Evolutionary conservation across 306 rosid genomes (phyloP), one percentile per base, ranked within the genome.

Genomic region (Vicia villosa): DNA sequence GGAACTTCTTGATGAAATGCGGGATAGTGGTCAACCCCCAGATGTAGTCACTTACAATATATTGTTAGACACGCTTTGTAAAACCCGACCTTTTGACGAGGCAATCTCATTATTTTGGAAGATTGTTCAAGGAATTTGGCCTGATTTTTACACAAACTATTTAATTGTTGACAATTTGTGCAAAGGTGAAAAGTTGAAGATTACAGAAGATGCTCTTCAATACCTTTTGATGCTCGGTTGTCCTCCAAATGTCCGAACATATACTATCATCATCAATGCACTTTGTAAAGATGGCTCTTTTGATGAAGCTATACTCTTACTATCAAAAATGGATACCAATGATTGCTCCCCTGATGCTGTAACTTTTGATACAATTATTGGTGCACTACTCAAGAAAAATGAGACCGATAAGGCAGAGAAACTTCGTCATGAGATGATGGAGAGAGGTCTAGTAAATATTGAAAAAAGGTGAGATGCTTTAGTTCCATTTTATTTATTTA

Each of bases 31-130:
- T n/a, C 83, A 55, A 56, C 26, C 50, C 10, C 79, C 83, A 8
- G 79, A 79, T 63, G 40, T 74, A 36, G 50, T 74, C 41, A 79
- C 83, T 74, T 79, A 28, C 58, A 79, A 74, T 57, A 74, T 79
- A 34, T 47, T 79, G 57, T 57, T 79, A 63, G 79, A 79, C 24
- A n/a, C 63, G 2, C 74, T 79, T 22, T 74, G 76, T 70, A 79
- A 79, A 79, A 69, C 51, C 64, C 69, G 10, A 8, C 63, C 21
- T 54, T 63, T 62, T 69, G 83, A 74, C 24, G 37, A 16, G 73
- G 79, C 79, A 54, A 68, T 74, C 70, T 66, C 84, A 49, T 67
- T 60, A 57, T 75, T 75, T 76, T 68, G 12, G 14, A 66, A 71
- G 32, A 21, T 76, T 41, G 71, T 60, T 46, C 52, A n/a, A 20